Base-by-base conservation (phyloP, 148 eudicot genomes). In the Amaranthus hypochondriacus region DNA sequence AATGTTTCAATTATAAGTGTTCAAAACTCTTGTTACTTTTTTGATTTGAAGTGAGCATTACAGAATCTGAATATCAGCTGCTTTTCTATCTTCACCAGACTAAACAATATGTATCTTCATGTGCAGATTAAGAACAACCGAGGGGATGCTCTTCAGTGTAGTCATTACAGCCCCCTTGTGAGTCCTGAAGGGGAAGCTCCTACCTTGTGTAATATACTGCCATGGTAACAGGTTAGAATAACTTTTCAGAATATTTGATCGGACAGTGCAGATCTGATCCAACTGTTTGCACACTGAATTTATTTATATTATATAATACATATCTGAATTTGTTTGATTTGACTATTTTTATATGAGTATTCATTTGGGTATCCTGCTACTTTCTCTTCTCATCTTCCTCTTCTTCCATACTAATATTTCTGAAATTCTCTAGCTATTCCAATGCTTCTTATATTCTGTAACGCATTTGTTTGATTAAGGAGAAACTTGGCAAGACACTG, bases 141-240 rank as follows among this genome's bases (percentile, higher is more conserved):
- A 65, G 92, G 85, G 57, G 94, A 95, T 79, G 83, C 77, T 75
- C 97, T 95, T 18, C 85, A 89, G 65, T 95, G 99, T 82, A 90
- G 92, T 76, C 97, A 95, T 81, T 95, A 95, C 76, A 75, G 84
- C 76, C 93, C 99, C 69, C 75, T 82, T 70, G 83, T 80, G 63
- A 76, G 76, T 66, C 90, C 99, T 50, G 96, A 90, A 81, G 99
- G 99, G 85, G 77, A 87, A 87, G 80, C 75, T 86, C 48, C 77
- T 92, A 77, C 99, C 99, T 53, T 95, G 99, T 82, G 94, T 92
- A 9, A 92, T 95, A 79, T 95, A 95, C 77, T 95, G 97, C 85
- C 97, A 95, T 75, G 99, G 99, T 70, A 95, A 95, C 87, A 95
- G 99, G 99, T 95, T 72, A 77, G 86, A 28, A 28, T 28, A 28